Conservation (phyloP, 2,329 filamentous ascomycete species). For the Penicillium sp. region DNA sequence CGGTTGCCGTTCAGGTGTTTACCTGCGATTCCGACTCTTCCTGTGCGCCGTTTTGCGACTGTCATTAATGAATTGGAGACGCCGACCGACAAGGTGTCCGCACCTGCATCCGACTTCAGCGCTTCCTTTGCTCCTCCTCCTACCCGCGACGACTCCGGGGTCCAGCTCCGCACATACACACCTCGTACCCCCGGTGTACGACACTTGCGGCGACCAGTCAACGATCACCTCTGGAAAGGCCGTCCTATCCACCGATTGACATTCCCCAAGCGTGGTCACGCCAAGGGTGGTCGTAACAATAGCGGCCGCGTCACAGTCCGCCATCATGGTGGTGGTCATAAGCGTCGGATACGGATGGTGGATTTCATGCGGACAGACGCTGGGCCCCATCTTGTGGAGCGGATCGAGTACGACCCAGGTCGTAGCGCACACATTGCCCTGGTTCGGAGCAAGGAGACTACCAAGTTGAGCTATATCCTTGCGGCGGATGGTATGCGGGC, state of each 20-base stretch:
- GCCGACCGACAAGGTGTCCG: constrained; percentile 32
- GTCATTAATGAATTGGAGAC: constrained; percentile 41
- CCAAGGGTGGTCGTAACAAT: constrained; percentile 89
- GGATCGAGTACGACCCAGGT: constrained; percentile 94
- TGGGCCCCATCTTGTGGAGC: constrained; percentile 84
- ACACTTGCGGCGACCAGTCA: constrained; percentile 88
- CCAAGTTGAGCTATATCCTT: constrained; percentile 83
- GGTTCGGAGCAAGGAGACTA: constrained; percentile 71
- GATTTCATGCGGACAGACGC: constrained; percentile 80
- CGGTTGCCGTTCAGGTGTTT: constrained; percentile 53
- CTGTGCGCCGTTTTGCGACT: constrained; percentile 57
- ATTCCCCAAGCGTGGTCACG: constrained; percentile 87
- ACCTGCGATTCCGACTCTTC: constrained; percentile 36
- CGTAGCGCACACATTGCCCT: constrained; percentile 92
- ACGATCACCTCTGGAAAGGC: constrained; percentile 96
- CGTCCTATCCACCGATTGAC: constrained; percentile 80
- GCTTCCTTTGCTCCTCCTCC: constrained; percentile 50
- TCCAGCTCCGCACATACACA: constrained; percentile 79
- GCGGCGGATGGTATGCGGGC: constrained; percentile 93
- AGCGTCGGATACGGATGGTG: constrained; percentile 86
- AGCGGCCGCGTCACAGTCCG: constrained; percentile 83
- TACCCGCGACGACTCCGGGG: constrained; percentile 43
- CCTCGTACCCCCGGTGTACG: constrained; percentile 89
- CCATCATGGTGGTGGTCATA: constrained; percentile 88
- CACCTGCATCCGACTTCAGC: constrained; percentile 41